phyloP scores from a whole-genome alignment of 148 eudicot species.

The Silene conica region DNA sequence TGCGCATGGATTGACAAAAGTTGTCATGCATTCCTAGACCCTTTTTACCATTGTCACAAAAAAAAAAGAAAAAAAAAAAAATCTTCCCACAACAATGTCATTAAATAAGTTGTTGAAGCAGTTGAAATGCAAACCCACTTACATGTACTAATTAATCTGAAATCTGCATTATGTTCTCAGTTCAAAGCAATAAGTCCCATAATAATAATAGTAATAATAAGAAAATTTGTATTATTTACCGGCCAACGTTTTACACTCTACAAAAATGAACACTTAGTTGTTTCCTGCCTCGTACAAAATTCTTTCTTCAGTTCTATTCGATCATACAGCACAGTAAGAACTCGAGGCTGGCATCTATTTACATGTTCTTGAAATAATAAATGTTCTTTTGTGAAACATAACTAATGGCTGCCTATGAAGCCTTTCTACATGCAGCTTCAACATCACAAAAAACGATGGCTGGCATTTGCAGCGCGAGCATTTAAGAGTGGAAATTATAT shows the following conservation, averaged over 20 bases:
- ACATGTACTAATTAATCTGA: neutral
- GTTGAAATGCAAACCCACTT: too few species aligned
- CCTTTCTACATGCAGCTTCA: conserved; percentile 25
- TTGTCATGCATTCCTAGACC: too few species aligned
- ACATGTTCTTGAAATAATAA: conserved; percentile 20
- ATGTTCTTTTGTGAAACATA: neutral
- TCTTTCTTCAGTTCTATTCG: conserved; percentile 12
- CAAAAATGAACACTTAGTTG: conserved; percentile 8
- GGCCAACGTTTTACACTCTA: conserved; percentile 21
- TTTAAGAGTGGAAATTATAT: conserved; percentile 1
- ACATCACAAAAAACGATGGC: conserved; percentile 23
- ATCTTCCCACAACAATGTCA: too few species aligned
- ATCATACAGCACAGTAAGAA: conserved; percentile 14
- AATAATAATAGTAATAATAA: neutral
- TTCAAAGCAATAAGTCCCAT: neutral
- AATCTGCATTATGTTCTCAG: neutral
- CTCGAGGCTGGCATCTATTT: conserved; percentile 19
- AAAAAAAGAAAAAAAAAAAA: too few species aligned
- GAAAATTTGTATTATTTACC: conserved; percentile 19
- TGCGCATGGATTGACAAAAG: too few species aligned
- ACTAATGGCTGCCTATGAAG: conserved; percentile 15
- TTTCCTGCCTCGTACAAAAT: conserved; percentile 24
- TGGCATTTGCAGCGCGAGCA: conserved; percentile 12
- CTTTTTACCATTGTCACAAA: too few species aligned
- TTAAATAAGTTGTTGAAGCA: too few species aligned